Base-by-base conservation (phyloP, 345 rosid species). In the Aquilaria sinensis region DNA sequence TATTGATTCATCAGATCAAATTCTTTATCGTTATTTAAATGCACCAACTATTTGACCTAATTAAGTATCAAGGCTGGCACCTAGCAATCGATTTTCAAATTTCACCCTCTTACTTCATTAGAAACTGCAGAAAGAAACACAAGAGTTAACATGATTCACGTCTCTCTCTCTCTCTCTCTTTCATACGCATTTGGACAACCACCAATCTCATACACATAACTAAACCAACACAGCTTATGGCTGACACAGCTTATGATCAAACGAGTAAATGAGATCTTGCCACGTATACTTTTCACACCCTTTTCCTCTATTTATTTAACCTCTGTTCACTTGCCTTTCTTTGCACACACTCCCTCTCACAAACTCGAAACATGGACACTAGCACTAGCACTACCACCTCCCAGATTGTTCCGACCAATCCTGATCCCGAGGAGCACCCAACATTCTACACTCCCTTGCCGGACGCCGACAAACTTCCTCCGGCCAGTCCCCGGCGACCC, bases 391-490 rank as follows among this genome's bases (percentile, higher is more conserved):
- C 62, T 3, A 45, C 12, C 49, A 65, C 59, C 48, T 51, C 69
- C 60, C 34, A 5, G 43, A 37, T 37, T 37, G 43, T 37, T 37
- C 43, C 4, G 43, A 8, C 43, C 43, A 37, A 33, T 16, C 33
- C 37, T 37, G 16, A 57, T 2, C 50, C 30, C 5, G 50, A 58
- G 9, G 48, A 60, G 5, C 53, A 62, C 46, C 48, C 69, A 0
- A 31, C 79, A 15, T 48, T 31, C 30, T 72, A 77, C 75, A 66
- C 66, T 63, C 77, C 74, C 51, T 76, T 87, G 77, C 80, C 65
- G 46, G 76, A 81, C 32, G 57, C 61, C 55, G 11, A 3, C 5
- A 29, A 12, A 6, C 63, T 11, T 3, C n/a, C 62, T 32, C 78
- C 53, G 37, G 56, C 58, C 1, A 61, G 3, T 14, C 52, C 10